These are phyloP conservation scores for Nakaseomyces sp. DNA, from an alignment of 1,139 yeast species.

Conservation along the genomic window DNA sequence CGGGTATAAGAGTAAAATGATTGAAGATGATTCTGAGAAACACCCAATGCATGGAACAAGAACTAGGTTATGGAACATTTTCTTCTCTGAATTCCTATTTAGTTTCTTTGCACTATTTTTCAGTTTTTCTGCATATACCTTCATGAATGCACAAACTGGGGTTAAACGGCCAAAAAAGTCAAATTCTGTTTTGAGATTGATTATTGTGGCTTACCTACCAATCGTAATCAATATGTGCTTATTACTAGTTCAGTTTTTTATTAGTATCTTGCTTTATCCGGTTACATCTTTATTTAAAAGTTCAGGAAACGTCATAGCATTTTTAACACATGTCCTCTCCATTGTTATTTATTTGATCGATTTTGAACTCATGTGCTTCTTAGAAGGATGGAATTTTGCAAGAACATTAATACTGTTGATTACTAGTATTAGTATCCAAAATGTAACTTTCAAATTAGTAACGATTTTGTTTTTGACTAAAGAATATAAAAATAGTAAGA, in stretches of 20 bases:
- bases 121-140: conserved; percentile 53
- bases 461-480: conserved; percentile 45
- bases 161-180: conserved; percentile 41
- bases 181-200: conserved; percentile 46
- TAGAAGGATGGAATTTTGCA: conserved; percentile 56
- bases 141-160: conserved; percentile 64
- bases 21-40: conserved; percentile 32
- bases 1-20: conserved; percentile 47
- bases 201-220: conserved; percentile 47
- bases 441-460: conserved; percentile 41
- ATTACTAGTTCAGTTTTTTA: conserved; percentile 36
- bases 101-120: conserved; percentile 40
- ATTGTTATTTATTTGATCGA: conserved; percentile 45
- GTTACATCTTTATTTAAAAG: conserved; percentile 32
- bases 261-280: conserved; percentile 46
- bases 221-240: conserved; percentile 40
- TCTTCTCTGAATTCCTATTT: conserved; percentile 44
- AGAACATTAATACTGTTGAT: conserved; percentile 51
- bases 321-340: conserved; percentile 43
- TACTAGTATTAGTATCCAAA: conserved; percentile 48
- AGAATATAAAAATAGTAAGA: conserved; percentile 47
- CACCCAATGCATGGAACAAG: conserved; percentile 28
- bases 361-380: conserved; percentile 53
- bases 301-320: conserved; percentile 40
- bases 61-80: conserved; percentile 43